A percentile compares a stretch with the other conserved stretches of the same genome.
These are phyloP conservation scores for Pichia sp. DNA, from an alignment of 1,139 yeast species.

Conservation along the genomic window DNA sequence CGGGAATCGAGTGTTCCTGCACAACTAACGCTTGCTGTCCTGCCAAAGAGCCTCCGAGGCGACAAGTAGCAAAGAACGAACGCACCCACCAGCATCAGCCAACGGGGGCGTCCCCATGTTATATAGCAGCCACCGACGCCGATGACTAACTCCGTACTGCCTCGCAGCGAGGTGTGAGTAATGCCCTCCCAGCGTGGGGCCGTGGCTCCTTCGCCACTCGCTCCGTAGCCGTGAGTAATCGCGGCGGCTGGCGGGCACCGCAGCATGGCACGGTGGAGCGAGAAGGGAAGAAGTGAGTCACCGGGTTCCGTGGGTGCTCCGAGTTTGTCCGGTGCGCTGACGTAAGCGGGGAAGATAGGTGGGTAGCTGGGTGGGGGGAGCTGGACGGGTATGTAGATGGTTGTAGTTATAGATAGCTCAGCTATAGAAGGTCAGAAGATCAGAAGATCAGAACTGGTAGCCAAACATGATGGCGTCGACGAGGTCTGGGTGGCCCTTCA, in stretches of 20 bases:
- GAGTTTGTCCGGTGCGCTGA: too few species aligned
- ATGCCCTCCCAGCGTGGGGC: not conserved
- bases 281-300: too few species aligned
- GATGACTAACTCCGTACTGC: not conserved
- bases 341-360: too few species aligned
- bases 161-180: not conserved
- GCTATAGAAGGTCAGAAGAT: not conserved
- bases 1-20: not conserved
- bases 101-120: not conserved
- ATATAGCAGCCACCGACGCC: not conserved
- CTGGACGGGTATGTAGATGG: not conserved
- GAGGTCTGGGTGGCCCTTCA: constrained; percentile 56
- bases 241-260: too few species aligned
- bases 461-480: constrained; percentile 70
- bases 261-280: too few species aligned
- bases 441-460: constrained; percentile 38
- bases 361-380: too few species aligned
- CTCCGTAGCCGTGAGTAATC: too few species aligned
- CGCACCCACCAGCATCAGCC: not conserved
- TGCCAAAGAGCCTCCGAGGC: too few species aligned
- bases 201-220: not conserved
- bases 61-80: not conserved
- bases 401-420: not conserved
- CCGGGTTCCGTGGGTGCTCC: too few species aligned
- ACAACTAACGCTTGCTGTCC: not conserved